Evolutionary conservation across 345 rosid species (phyloP), one percentile per base, ranked within the genome.

Genomic region (Hypericum androsaemum): DNA sequence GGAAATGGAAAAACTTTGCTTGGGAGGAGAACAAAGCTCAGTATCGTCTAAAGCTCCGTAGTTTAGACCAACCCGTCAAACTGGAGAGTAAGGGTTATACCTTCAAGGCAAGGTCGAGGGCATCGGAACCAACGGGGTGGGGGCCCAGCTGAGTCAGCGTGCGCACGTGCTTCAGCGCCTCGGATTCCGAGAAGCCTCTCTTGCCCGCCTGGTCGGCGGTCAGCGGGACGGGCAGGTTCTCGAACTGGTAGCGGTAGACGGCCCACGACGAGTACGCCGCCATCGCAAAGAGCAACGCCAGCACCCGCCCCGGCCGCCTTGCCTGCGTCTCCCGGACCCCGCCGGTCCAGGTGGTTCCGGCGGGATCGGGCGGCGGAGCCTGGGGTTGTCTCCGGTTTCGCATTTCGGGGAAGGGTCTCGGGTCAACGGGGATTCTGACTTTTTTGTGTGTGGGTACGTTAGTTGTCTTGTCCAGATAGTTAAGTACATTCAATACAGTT

Each of bases 101-200:
- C 97, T 78, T 77, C 44, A 81, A 37, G 37, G 95, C 95, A 37
- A 55, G 74, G 57, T 78, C 80, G 46, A 92, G 85, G 64, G 89
- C 78, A 55, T 81, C 75, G n/a, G 96, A 84, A 41, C 86, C 84
- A 63, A 92, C 79, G 0, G 88, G 80, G 57, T 80, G 97, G 2
- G 98, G 98, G 49, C 97, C 98, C 17, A 85, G 47, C 48, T 74
- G 71, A 60, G 94, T 85, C 88, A 92, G 66, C 28, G 79, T 86
- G 63, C 62, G 56, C 10, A 88, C 90, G 63, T 92, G 98, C 54
- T 78, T 70, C 65, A 81, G 64, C 0, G 97, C 94, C 60, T 78
- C 82, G 44, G 75, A 59, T 70, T 92, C 98, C 40, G 98, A 88
- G 61, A 92, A 92, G 7, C 98, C 95, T 46, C 95, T 75, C 60